Evolutionary conservation across 2,329 filamentous ascomycete genomes (phyloP), one percentile per base, ranked within the genome.

Genomic region (Xenoacremonium recifei): DNA sequence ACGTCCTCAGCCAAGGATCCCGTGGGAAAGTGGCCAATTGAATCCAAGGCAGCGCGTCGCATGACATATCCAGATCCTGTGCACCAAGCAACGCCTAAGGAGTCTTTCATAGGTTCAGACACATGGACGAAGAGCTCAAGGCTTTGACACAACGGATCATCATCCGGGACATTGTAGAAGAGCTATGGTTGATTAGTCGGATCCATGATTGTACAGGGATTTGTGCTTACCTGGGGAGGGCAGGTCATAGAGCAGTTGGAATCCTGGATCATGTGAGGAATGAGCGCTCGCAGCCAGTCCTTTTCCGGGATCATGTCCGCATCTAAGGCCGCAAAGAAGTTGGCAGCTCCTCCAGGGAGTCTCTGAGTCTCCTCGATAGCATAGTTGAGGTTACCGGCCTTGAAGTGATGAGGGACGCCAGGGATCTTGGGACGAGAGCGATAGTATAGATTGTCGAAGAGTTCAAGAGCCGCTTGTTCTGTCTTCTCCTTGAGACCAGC

Each of bases 251-350:
- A n/a, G n/a, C n/a, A n/a, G n/a, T 75, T 77, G 31, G 71, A 65
- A 53, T 83, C 76, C 44, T 68, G 59, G 15, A 83, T 52, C 40
- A 83, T 59, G 55, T 84, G 80, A 40, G 80, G 76, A n/a, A 83
- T 60, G 13, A 79, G 57, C 20, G 76, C 73, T 30, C 79, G 75
- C 12, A 84, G 68, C 78, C 79, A 84, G 35, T 76, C 65, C 38
- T 67, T 68, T 58, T 83, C 77, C 5, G 79, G 77, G 59, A 85
- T 84, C 82, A 85, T 85, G 56, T 85, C 82, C 15, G 80, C 81
- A 56, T 85, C 82, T 21, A 85, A 65, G 29, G 77, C 76, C n/a
- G 79, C 80, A 57, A 84, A 76, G 58, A 71, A 83, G 52, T 77
- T 69, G 30, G 69, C 69, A n/a, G 75, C 67, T 18, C 78, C 78